Base-by-base conservation (phyloP, 2,329 filamentous ascomycete genomes). In the Aspergillus alliaceus region DNA sequence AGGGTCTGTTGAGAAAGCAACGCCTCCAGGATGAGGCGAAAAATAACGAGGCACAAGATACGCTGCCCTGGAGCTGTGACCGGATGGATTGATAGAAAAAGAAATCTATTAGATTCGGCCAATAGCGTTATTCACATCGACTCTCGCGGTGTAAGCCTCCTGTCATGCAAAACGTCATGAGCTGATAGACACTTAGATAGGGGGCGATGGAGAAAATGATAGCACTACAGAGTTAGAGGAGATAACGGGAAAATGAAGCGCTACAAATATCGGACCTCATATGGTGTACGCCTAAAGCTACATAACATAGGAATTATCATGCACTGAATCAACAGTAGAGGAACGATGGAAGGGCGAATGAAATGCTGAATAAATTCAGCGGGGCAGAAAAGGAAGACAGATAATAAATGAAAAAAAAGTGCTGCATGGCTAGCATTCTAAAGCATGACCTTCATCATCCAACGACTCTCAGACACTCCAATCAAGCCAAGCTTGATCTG, bases 1-100 rank as follows among this genome's bases (percentile, higher is more conserved):
- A 79, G 57, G 77, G 77, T 0, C 53, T 79, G 52, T 62, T 58
- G 60, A 72, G 66, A 56, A 74, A 75, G 62, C 68, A 68, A 42
- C 34, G 61, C 2, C 54, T 66, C 40, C 64, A 67, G 32, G 44
- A 54, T 32, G 58, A 65, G 35, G 44, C 25, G 11, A 62, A 58
- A 49, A 55, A 37, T 11, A 29, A 9, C 1, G 34, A 59, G 22
- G 25, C 32, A 14, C 20, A 37, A 48, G 22, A 25, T 52, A 53
- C 42, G 27, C 50, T 44, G 29, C 42, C 27, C 50, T 44, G 29
- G 51, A 54, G 37, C 46, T 51, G 9, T 48, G 27, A 34, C 27
- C 8, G 9, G 18, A 32, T 6, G 9, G 18, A 20, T 22, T 32
- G n/a, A 48, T 48, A 34, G 40, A 48, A 22, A 48, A 27, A 31